phyloP scores from a whole-genome alignment of 164 flowering plant genomes.

The Dillenia suffruticosa region DNA sequence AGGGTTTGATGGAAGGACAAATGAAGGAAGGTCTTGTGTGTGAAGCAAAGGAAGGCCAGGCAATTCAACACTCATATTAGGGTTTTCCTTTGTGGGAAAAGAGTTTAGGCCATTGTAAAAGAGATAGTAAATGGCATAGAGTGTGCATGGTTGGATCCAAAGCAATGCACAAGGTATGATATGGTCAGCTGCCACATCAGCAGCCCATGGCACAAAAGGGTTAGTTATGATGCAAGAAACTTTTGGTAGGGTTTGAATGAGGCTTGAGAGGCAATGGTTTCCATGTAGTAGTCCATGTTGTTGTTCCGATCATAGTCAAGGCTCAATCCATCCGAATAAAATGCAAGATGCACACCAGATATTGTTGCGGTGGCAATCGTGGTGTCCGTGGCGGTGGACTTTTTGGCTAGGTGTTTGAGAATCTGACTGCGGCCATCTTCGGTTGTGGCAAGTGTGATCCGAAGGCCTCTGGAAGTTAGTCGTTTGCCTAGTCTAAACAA shows the following conservation, averaged over 20 bases:
- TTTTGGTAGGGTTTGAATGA: conserved; percentile 13
- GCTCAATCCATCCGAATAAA: conserved; percentile 38
- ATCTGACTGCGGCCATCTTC: conserved; percentile 15
- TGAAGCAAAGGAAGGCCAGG: conserved; percentile 30
- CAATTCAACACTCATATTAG: conserved; percentile 13
- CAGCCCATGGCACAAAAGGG: conserved; percentile 33
- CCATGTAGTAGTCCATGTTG: conserved; percentile 19
- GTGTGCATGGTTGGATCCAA: conserved; percentile 34
- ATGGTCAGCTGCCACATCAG: conserved; percentile 22
- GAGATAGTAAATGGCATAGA: conserved; percentile 25
- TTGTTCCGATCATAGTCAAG: conserved; percentile 18
- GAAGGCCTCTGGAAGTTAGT: conserved; percentile 25
- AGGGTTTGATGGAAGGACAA: conserved; percentile 27
- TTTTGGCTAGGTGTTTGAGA: conserved; percentile 5
- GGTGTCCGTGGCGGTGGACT: conserved; percentile 5
- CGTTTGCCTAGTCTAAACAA: conserved; percentile 24
- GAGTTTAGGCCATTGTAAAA: conserved; percentile 17
- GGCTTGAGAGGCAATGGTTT: conserved; percentile 20
- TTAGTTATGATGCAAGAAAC: conserved; percentile 24
- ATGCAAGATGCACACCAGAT: conserved; percentile 17
- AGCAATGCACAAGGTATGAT: conserved; percentile 29
- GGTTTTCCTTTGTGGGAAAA: conserved; percentile 18
- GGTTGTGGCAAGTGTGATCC: conserved; percentile 27
- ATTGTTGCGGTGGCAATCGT: conserved; percentile 4
- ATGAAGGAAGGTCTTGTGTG: conserved; percentile 29